Conservation (phyloP, 768 basidiomycete genomes). For the Scleroderma citrinum region DNA sequence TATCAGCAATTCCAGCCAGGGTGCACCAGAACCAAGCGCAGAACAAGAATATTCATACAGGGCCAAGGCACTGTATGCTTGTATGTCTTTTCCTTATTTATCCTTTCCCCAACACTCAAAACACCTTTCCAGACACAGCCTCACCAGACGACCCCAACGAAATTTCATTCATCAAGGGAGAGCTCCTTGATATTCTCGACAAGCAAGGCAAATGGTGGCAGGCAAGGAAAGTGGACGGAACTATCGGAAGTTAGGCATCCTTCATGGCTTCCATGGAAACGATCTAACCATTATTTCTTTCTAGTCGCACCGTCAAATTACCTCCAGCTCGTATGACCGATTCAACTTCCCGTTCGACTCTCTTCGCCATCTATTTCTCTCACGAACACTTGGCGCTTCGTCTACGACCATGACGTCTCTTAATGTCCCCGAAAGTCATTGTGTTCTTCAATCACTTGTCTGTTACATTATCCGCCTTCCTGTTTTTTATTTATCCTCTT, state of each 20-base stretch:
- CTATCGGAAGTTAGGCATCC: conserved; percentile 62
- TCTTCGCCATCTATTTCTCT: conserved; percentile 6
- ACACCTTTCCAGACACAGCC: conserved; percentile 65
- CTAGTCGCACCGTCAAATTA: conserved; percentile 84
- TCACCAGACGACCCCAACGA: conserved; percentile 94
- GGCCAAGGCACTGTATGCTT: conserved; percentile 87
- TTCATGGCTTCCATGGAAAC: background rate
- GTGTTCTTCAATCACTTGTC: conserved; percentile 16
- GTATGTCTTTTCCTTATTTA: conserved; percentile 38
- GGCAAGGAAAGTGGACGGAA: conserved; percentile 71
- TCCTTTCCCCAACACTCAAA: conserved; percentile 12
- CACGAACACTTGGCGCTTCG: conserved; percentile 22
- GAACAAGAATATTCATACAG: conserved; percentile 57
- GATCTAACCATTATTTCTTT: conserved; percentile 9
- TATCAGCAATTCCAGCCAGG: conserved; percentile 13
- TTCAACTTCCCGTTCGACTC: conserved; percentile 9
- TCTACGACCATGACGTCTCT: conserved; percentile 29
- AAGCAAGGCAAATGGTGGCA: conserved; percentile 96
- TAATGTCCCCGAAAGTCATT: conserved; percentile 21
- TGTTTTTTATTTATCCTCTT: conserved; percentile 24
- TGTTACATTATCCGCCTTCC: conserved; percentile 26
- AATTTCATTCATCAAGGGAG: conserved; percentile 89
- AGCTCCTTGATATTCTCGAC: conserved; percentile 87
- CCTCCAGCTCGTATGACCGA: conserved; percentile 64
- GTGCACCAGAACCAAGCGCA: conserved; percentile 23